Evolutionary conservation across 2,329 filamentous ascomycete genomes (phyloP).

Genomic region (Stagonosporopsis chrysanthemi): DNA sequence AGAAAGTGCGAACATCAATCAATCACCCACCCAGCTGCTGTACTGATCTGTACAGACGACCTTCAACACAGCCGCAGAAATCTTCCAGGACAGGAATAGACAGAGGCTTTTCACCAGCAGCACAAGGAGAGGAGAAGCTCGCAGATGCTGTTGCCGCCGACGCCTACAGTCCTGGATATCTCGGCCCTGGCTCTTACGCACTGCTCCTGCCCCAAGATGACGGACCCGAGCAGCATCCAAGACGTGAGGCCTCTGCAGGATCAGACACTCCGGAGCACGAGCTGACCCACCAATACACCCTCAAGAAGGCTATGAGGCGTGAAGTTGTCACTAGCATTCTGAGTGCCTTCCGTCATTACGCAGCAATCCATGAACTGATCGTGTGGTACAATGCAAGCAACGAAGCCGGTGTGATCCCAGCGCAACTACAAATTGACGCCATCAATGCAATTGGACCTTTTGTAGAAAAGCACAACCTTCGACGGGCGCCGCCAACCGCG

Average conservation of each 20-base stretch:
- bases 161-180: slow-evolving; percentile 42
- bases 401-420: slow-evolving; percentile 47
- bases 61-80: slow-evolving; percentile 20
- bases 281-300: slow-evolving; percentile 38
- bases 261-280: slow-evolving; percentile 40
- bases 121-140: slow-evolving; percentile 31
- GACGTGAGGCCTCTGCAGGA: slow-evolving; percentile 33
- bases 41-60: slow-evolving; percentile 23
- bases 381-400: slow-evolving; percentile 35
- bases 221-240: slow-evolving; percentile 22
- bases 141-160: slow-evolving; percentile 45
- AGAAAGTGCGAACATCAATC: slow-evolving; percentile 32
- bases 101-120: slow-evolving; percentile 14
- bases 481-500: slow-evolving; percentile 31
- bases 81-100: slow-evolving; percentile 8
- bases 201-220: slow-evolving; percentile 41
- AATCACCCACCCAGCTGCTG: background rate
- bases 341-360: slow-evolving; percentile 38
- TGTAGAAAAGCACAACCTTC: slow-evolving; percentile 43
- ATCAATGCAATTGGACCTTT: slow-evolving; percentile 41
- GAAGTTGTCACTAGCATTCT: slow-evolving; percentile 41
- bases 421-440: slow-evolving; percentile 45
- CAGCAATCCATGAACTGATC: slow-evolving; percentile 35
- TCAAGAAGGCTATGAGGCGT: slow-evolving; percentile 41
- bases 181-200: slow-evolving; percentile 45